Evolutionary conservation across 371 early-diverging fungal genomes (phyloP).

Genomic region (Mucor indicus): DNA sequence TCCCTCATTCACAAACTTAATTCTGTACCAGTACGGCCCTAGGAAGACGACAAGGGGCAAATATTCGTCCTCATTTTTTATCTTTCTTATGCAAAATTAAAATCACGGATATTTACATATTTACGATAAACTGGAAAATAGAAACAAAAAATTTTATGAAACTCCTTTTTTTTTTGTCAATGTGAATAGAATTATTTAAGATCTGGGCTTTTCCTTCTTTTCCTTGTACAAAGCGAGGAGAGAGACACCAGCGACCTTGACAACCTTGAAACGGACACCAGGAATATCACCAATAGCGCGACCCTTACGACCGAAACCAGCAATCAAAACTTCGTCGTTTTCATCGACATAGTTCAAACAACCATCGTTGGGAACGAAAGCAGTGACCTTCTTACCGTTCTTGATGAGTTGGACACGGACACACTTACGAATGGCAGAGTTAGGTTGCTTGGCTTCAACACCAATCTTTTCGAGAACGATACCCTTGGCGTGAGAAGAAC

Average conservation of each 20-base stretch:
- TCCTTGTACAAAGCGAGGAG: constrained; percentile 99
- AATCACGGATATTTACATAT: no score
- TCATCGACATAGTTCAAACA: constrained; percentile 98
- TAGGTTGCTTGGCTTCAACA: constrained; percentile 99
- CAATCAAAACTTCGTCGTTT: constrained; percentile 96
- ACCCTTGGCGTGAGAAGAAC: constrained; percentile 99
- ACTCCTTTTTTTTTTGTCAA: no score
- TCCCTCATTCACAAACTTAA: no score
- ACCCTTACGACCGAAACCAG: constrained; percentile 94
- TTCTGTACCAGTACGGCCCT: no score
- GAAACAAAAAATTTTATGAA: no score
- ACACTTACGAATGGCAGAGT: constrained; percentile 99
- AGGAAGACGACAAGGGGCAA: no score
- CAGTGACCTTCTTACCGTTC: constrained; percentile 99
- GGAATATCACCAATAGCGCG: constrained; percentile 99
- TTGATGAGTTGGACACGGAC: constrained; percentile 99
- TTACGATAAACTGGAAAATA: no score
- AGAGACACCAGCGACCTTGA: constrained; percentile 99
- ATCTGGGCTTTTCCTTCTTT: constrained; percentile 99
- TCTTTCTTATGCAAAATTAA: no score
- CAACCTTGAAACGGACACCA: constrained; percentile 99
- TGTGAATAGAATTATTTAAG: constrained; percentile 62
- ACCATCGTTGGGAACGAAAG: constrained; percentile 99
- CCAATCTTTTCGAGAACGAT: constrained; percentile 99
- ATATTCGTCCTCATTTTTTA: no score